Percentiles rank a stretch among this genome's conserved stretches.
These are phyloP conservation scores for Cutaneotrichosporon arboriforme DNA, from an alignment of 1,284 basidiomycete genomes.

Conservation along the genomic window DNA sequence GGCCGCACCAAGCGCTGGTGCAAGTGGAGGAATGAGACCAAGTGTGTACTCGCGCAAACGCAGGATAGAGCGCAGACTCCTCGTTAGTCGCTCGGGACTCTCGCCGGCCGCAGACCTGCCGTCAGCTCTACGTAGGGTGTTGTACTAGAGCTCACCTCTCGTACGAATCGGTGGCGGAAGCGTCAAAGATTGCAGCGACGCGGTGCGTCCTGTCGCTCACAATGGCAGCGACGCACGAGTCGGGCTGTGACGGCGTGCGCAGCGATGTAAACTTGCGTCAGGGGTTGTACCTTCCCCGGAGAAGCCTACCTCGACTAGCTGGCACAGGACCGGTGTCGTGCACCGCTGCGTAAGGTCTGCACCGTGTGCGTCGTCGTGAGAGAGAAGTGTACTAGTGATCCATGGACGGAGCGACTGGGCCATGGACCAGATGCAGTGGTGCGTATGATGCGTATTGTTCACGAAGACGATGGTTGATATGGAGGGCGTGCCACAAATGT, in stretches of 20 bases:
- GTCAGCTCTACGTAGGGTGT: not conserved
- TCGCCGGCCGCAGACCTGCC: constrained; percentile 18
- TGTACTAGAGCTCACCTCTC: constrained; percentile 20
- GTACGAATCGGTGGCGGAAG: constrained; percentile 22
- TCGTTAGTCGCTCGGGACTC: constrained; percentile 21
- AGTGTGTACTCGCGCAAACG: constrained; percentile 19
- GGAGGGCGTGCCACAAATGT: no score
- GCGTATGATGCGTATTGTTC: no score
- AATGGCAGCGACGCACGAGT: constrained; percentile 12
- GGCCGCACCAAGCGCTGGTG: not conserved
- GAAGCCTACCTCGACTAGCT: constrained; percentile 26
- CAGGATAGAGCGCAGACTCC: constrained; percentile 25
- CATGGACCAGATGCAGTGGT: not conserved
- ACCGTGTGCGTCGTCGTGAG: constrained; percentile 30
- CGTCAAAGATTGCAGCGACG: constrained; percentile 26
- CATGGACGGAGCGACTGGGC: constrained; percentile 14
- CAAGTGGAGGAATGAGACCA: not conserved
- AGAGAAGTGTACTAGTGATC: constrained; percentile 23
- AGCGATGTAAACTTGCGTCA: constrained; percentile 22
- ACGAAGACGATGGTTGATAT: no score
- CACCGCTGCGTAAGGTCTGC: constrained; percentile 17
- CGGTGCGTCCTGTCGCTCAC: constrained; percentile 28
- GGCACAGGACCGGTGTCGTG: constrained; percentile 15
- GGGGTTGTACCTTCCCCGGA: not conserved
- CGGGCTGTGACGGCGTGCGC: constrained; percentile 10